These are phyloP conservation scores for Zygotorulaspora chibaensis DNA, from an alignment of 805 yeast species.

Conservation along the genomic window DNA sequence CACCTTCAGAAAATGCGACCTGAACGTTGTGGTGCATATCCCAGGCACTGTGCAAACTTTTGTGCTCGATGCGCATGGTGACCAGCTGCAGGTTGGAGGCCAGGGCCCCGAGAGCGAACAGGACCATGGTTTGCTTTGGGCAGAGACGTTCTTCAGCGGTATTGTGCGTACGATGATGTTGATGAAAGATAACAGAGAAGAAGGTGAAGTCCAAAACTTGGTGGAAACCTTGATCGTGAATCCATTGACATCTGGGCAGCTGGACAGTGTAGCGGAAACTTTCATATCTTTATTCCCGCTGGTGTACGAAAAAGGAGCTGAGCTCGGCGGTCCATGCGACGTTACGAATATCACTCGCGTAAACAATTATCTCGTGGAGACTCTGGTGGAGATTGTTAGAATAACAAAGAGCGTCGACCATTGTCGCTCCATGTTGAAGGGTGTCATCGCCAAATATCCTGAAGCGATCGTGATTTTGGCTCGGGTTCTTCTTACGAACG, in stretches of 20 bases:
- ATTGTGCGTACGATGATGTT: conserved; percentile 61
- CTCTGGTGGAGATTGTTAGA: conserved; percentile 30
- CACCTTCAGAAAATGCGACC: conserved; percentile 57
- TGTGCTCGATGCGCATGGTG: conserved; percentile 31
- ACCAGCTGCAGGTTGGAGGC: conserved; percentile 21
- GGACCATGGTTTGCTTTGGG: conserved; percentile 51
- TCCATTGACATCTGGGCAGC: conserved; percentile 50
- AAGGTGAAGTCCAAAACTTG: conserved; percentile 66
- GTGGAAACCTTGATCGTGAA: conserved; percentile 82
- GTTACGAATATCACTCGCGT: conserved; percentile 30
- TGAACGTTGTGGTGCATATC: conserved; percentile 65
- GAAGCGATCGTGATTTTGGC: conserved; percentile 31
- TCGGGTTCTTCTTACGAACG: conserved; percentile 33
- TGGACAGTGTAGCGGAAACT: conserved; percentile 30
- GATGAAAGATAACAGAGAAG: conserved; percentile 43
- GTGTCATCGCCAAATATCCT: conserved; percentile 20
- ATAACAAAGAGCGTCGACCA: conserved; percentile 28
- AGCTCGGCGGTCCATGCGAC: conserved; percentile 34
- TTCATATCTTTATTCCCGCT: conserved; percentile 32
- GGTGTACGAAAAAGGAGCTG: conserved; percentile 31
- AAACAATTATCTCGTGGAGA: conserved; percentile 34
- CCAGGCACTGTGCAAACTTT: conserved; percentile 68
- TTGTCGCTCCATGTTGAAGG: conserved; percentile 27
- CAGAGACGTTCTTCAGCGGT: conserved; percentile 53
- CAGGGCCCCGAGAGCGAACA: conserved; percentile 45